Evolutionary conservation across 495 filamentous ascomycete species (phyloP).

Genomic region (Aspergillus saccharolyticus): DNA sequence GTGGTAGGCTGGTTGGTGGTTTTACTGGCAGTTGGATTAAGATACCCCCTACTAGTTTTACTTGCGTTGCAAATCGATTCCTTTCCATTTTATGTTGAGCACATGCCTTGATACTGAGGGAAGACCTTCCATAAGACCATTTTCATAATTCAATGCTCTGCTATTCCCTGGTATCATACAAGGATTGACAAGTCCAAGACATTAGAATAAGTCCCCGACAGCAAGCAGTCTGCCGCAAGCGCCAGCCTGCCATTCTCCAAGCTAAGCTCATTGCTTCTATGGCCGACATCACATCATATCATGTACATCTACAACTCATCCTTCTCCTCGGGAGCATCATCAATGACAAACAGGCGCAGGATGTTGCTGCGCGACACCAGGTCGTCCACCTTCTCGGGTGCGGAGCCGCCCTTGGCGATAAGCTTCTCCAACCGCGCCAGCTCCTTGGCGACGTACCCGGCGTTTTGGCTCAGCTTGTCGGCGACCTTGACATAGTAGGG

Average conservation of each 20-base stretch:
- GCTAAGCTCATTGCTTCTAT: no score
- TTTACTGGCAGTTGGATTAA: background rate
- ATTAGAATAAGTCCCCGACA: background rate
- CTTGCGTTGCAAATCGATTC: background rate
- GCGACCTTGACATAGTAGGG: slow-evolving; percentile 91
- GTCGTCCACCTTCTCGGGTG: slow-evolving; percentile 84
- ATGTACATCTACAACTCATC: slow-evolving; percentile 60
- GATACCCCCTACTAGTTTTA: background rate
- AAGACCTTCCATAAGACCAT: background rate
- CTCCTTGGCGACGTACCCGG: slow-evolving; percentile 82
- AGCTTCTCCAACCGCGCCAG: slow-evolving; percentile 72
- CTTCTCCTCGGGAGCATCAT: slow-evolving; percentile 43
- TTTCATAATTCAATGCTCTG: background rate
- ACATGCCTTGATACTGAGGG: no score
- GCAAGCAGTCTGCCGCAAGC: no score
- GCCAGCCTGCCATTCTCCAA: no score
- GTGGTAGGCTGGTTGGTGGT: background rate
- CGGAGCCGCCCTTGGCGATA: slow-evolving; percentile 78
- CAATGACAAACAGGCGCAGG: slow-evolving; percentile 65
- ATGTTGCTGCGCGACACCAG: slow-evolving; percentile 83
- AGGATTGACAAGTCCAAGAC: background rate
- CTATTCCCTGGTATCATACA: background rate
- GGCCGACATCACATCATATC: background rate
- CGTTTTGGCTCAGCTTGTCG: slow-evolving; percentile 71
- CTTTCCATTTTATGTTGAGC: background rate